A percentile compares a stretch with the other conserved stretches of the same genome.
These are phyloP conservation scores for Aspergillus candidus DNA, from an alignment of 2,329 filamentous ascomycete genomes.

Conservation along the genomic window DNA sequence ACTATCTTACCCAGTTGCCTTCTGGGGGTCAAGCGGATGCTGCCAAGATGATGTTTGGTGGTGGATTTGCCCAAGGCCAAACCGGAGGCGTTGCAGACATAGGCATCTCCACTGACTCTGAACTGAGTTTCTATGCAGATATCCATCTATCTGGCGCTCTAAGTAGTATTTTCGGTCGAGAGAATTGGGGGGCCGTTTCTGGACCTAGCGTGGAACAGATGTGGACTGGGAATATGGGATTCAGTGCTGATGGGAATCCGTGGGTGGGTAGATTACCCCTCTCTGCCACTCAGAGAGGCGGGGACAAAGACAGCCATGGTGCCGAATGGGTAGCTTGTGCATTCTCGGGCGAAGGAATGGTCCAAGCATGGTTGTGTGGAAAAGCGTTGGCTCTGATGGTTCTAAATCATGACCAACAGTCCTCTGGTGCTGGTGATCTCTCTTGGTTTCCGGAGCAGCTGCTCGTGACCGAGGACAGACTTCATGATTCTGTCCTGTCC, in stretches of 20 bases:
- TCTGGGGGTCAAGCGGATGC: constrained; percentile 3
- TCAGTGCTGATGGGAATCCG: constrained; percentile 45
- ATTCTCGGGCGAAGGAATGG: constrained; percentile 29
- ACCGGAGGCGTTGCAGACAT: constrained; percentile 43
- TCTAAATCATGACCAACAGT: constrained; percentile 11
- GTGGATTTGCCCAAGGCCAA: constrained; percentile 44
- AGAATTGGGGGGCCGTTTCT: constrained; percentile 18
- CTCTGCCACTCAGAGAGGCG: constrained; percentile 10
- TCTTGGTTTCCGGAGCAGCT: constrained; percentile 27
- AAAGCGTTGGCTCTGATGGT: constrained; percentile 24
- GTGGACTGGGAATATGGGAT: constrained; percentile 44
- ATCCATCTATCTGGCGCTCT: constrained; percentile 24
- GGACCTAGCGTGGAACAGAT: constrained; percentile 19
- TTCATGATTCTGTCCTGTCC: constrained; percentile 12
- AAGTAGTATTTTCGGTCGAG: constrained; percentile 19
- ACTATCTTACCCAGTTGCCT: constrained; percentile 49
- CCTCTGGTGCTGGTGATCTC: constrained; percentile 9
- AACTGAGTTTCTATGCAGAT: constrained; percentile 19
- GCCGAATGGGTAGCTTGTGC: constrained; percentile 25
- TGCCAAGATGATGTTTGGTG: constrained; percentile 49
- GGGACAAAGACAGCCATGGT: not conserved
- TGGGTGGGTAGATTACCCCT: constrained; percentile 44
- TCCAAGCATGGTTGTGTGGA: constrained; percentile 26
- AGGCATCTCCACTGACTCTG: constrained; percentile 45
- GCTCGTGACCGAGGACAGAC: constrained; percentile 21